Evolutionary conservation across 352 stramenopile species (phyloP).

Genomic region (Pythium grandisporangium): DNA sequence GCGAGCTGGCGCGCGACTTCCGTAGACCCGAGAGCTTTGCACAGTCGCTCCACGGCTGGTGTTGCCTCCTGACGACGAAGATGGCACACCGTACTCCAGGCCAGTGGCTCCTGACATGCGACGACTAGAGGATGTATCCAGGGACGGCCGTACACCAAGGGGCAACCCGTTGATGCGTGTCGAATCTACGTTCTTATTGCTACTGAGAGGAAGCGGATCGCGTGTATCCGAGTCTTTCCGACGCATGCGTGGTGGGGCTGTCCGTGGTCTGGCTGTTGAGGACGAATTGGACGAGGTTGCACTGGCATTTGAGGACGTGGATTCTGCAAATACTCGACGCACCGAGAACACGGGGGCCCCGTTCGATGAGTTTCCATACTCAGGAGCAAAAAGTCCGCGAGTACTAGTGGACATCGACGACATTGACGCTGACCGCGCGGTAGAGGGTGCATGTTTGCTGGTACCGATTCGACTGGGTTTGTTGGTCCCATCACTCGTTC

Average conservation of each 20-base stretch:
- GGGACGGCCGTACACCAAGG: no score
- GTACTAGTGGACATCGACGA: neutral
- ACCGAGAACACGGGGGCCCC: conserved; percentile 6
- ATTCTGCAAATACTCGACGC: conserved; percentile 8
- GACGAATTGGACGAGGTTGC: neutral
- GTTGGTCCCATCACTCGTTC: no score
- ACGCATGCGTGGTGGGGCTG: conserved; percentile 11
- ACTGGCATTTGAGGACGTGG: conserved; percentile 3
- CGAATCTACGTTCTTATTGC: no score
- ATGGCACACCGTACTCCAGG: no score
- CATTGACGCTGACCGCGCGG: no score
- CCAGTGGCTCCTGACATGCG: no score
- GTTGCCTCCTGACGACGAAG: no score
- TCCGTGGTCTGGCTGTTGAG: conserved; percentile 4
- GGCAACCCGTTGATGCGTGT: no score
- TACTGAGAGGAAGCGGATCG: neutral
- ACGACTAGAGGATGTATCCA: no score
- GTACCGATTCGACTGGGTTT: no score
- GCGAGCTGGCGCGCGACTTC: neutral
- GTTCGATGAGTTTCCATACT: conserved; percentile 8
- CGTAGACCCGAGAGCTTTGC: neutral
- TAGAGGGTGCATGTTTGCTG: no score
- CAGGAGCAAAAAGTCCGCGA: neutral
- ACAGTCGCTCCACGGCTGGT: no score
- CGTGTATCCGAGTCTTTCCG: conserved; percentile 8